Conservation (phyloP, 176 grass and related monocot species). For the Aegilops longissima region DNA sequence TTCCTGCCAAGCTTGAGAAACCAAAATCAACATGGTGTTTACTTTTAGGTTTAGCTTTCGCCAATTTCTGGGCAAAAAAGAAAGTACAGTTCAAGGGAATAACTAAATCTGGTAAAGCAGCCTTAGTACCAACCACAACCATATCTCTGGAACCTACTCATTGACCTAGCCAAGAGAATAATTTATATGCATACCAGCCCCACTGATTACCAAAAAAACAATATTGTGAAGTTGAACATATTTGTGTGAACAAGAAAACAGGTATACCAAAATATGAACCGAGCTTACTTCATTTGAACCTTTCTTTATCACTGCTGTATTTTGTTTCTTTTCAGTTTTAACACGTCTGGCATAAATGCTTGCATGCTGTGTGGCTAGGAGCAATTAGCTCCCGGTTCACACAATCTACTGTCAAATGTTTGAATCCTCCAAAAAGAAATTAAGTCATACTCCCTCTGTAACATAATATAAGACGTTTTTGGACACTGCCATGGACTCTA, state of each 20-base stretch:
- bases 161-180: background rate
- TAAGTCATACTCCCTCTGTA: too few relatives aligned
- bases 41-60: background rate
- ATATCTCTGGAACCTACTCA: background rate
- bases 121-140: background rate
- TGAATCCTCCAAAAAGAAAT: background rate
- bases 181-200: background rate
- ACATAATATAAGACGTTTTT: too few relatives aligned
- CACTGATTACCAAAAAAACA: background rate
- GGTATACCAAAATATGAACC: background rate
- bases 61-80: background rate
- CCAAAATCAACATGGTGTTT: background rate
- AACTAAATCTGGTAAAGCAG: background rate
- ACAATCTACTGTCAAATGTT: conserved; percentile 9
- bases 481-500: too few relatives aligned
- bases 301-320: background rate
- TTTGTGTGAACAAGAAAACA: background rate
- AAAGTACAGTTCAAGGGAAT: background rate
- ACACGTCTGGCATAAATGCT: background rate
- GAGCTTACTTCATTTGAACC: background rate
- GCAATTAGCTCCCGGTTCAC: conserved; percentile 2
- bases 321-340: background rate
- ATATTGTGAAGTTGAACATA: conserved; percentile 1
- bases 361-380: background rate
- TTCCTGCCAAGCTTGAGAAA: background rate